phyloP scores from a whole-genome alignment of 2,329 filamentous ascomycete species.

The Paracorniculantispora psalliotae region DNA sequence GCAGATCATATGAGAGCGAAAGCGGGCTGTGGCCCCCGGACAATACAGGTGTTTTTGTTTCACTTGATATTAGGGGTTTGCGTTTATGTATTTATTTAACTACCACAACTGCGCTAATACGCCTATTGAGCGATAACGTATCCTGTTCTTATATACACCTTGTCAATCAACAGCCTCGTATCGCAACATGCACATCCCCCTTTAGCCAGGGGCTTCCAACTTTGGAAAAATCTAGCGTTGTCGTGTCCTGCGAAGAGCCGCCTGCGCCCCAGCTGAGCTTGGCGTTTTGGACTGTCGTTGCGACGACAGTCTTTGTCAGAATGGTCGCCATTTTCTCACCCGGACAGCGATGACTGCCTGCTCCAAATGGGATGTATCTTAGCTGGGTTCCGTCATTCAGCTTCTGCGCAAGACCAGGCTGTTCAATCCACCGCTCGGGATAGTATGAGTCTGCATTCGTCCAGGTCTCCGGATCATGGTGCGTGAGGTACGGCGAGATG shows the following conservation, averaged over 20 bases:
- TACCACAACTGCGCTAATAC: not conserved
- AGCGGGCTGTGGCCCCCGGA: too few species aligned
- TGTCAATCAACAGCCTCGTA: not conserved
- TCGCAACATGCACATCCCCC: slow-evolving; percentile 11
- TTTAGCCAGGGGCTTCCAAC: slow-evolving; percentile 16
- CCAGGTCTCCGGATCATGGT: slow-evolving; percentile 15
- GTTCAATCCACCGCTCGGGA: slow-evolving; percentile 18
- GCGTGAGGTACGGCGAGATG: slow-evolving; percentile 15
- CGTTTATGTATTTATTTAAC: not conserved
- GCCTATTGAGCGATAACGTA: not conserved
- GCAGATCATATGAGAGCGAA: not conserved
- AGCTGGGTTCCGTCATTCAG: slow-evolving; percentile 6
- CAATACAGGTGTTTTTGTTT: too few species aligned
- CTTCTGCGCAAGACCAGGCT: slow-evolving; percentile 1
- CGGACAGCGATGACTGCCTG: slow-evolving; percentile 7
- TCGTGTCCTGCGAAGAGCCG: not conserved
- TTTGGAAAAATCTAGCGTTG: slow-evolving; percentile 16
- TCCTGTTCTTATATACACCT: not conserved
- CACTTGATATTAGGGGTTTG: too few species aligned
- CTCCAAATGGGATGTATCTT: slow-evolving; percentile 10
- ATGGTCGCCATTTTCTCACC: slow-evolving; percentile 16
- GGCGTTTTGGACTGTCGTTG: slow-evolving; percentile 17
- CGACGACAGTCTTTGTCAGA: slow-evolving; percentile 11
- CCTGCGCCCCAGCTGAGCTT: slow-evolving; percentile 16
- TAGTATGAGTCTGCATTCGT: slow-evolving; percentile 15